A percentile compares a stretch with the other conserved stretches of the same genome.
Conservation (phyloP, 2,329 filamentous ascomycete species). For the Colletotrichum tofieldiae region DNA sequence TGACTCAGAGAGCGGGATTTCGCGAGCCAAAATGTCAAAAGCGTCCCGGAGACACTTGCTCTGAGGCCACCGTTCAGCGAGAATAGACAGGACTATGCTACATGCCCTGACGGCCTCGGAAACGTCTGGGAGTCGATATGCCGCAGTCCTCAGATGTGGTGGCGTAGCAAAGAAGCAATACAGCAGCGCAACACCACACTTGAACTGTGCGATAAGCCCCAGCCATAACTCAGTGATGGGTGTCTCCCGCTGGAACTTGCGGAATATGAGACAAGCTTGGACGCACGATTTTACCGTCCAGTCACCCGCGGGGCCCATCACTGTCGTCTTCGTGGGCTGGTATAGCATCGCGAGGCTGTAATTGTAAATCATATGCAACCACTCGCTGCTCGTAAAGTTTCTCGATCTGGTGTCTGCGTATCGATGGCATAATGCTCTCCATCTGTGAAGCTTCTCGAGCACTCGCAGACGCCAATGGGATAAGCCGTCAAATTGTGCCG, state of each 20-base stretch:
- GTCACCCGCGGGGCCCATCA: conserved; percentile 47
- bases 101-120: no score
- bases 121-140: conserved; percentile 41
- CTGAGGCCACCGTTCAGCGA: no score
- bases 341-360: conserved; percentile 50
- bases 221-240: conserved; percentile 49
- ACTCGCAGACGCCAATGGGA: conserved; percentile 47
- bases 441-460: conserved; percentile 48
- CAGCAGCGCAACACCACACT: conserved; percentile 54
- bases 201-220: conserved; percentile 51
- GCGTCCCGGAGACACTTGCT: no score
- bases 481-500: conserved; percentile 43
- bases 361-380: conserved; percentile 52
- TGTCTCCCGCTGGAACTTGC: conserved; percentile 49
- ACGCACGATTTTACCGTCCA: conserved; percentile 43
- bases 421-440: conserved; percentile 44
- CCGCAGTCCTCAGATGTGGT: conserved; percentile 48
- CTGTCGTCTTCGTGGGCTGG: conserved; percentile 46
- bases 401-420: conserved; percentile 46
- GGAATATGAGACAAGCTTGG: conserved; percentile 50
- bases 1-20: no score
- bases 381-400: conserved; percentile 46
- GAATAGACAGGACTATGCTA: no score
- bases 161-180: conserved; percentile 56
- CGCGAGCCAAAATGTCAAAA: no score